Evolutionary conservation across 2,329 filamentous ascomycete species (phyloP).

Genomic region (Elsinoe perseae): DNA sequence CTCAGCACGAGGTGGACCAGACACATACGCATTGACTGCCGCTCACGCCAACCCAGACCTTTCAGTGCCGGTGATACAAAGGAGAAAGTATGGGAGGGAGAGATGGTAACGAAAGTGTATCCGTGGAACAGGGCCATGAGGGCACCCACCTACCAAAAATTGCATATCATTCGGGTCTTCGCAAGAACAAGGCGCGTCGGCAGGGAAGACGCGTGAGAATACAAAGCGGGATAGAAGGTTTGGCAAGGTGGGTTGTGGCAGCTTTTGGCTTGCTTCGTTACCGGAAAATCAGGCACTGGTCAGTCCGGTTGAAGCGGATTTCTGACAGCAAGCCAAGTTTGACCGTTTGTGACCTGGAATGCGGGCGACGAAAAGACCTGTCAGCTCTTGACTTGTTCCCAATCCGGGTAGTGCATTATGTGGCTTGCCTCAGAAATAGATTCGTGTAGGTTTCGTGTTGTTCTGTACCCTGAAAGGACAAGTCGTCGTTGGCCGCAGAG

Average conservation of each 20-base stretch:
- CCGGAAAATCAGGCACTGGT: background rate
- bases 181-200: slow-evolving; percentile 1
- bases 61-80: background rate
- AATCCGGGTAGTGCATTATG: background rate
- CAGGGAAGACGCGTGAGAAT: background rate
- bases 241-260: background rate
- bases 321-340: background rate
- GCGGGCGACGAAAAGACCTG: background rate
- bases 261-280: slow-evolving; percentile 13
- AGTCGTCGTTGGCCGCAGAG: background rate
- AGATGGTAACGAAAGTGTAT: slow-evolving; percentile 10
- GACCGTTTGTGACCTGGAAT: background rate
- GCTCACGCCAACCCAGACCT: background rate
- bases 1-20: slow-evolving; percentile 1
- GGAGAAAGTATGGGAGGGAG: slow-evolving; percentile 5
- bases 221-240: slow-evolving; percentile 6
- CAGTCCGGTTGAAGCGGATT: background rate
- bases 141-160: slow-evolving; percentile 7
- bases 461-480: background rate
- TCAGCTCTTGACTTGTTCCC: background rate
- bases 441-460: slow-evolving; percentile 5
- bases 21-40: slow-evolving; percentile 4
- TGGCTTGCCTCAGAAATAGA: slow-evolving; percentile 10
- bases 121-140: slow-evolving; percentile 3
- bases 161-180: slow-evolving; percentile 2